Percentiles rank a stretch among this genome's conserved stretches.
phyloP scores from a whole-genome alignment of 208 protist genomes.

The Lotmaria passim region DNA sequence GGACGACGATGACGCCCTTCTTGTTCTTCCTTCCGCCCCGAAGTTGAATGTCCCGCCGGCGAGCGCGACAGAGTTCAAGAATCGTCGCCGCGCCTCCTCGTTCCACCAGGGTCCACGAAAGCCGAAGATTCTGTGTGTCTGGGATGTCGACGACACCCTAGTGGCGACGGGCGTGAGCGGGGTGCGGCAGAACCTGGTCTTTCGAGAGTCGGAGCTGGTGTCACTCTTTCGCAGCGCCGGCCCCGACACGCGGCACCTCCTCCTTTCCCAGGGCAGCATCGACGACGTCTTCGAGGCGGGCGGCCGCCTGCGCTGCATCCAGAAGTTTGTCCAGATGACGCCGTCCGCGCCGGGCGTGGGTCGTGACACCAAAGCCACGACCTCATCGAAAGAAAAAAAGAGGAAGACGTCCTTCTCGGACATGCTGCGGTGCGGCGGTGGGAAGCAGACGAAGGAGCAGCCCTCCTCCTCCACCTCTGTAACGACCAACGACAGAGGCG shows the following conservation, averaged over 20 bases:
- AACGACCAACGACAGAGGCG: no score
- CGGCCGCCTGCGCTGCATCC: constrained; percentile 42
- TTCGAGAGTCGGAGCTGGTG: constrained; percentile 52
- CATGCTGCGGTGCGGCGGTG: constrained; percentile 28
- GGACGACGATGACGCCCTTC: neutral
- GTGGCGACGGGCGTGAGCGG: constrained; percentile 62
- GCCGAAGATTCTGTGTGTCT: constrained; percentile 70
- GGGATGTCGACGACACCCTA: constrained; percentile 89
- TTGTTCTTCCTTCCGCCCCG: neutral
- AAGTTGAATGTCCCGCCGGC: neutral
- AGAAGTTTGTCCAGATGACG: constrained; percentile 38
- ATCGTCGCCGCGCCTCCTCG: constrained; percentile 6
- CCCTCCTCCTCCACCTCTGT: constrained; percentile 5
- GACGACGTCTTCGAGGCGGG: constrained; percentile 72
- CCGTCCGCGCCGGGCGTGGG: neutral
- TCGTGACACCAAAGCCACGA: no score
- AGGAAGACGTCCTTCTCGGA: constrained; percentile 31
- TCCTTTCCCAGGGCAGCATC: constrained; percentile 87
- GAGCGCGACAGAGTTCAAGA: constrained; percentile 13
- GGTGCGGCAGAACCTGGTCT: constrained; percentile 68
- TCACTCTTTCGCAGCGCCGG: constrained; percentile 50
- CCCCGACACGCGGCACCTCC: constrained; percentile 53
- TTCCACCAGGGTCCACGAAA: neutral
- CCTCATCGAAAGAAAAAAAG: constrained; percentile 15
- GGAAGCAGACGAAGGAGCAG: constrained; percentile 33